A percentile compares a stretch with the other conserved stretches of the same genome.
Evolutionary conservation across 768 basidiomycete genomes (phyloP).

Genomic region (Collybia mongolica): DNA sequence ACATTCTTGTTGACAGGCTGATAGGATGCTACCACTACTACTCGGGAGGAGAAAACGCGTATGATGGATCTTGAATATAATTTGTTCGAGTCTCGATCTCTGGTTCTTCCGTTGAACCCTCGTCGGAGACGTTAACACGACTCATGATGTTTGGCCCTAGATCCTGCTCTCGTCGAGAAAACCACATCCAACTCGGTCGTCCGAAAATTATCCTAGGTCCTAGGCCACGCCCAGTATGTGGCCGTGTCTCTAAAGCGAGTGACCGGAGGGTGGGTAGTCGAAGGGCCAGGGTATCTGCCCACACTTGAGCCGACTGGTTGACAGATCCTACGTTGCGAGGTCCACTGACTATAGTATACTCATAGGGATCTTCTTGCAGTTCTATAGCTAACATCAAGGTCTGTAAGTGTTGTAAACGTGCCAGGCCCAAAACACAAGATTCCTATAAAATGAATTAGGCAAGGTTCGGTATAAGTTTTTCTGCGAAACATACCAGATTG

Average conservation of each 20-base stretch:
- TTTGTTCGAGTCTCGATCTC: too few species aligned
- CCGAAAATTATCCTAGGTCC: constrained; percentile 7
- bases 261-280: constrained; percentile 5
- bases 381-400: constrained; percentile 12
- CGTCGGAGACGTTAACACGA: neutral
- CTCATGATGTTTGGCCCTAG: neutral
- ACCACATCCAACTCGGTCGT: constrained; percentile 10
- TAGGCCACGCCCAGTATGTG: constrained; percentile 7
- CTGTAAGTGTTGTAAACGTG: constrained; percentile 2
- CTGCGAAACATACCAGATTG: constrained; percentile 5
- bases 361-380: constrained; percentile 11
- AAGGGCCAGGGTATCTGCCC: constrained; percentile 7
- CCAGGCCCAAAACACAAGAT: constrained; percentile 5
- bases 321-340: constrained; percentile 11
- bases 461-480: neutral
- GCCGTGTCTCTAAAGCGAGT: constrained; percentile 12
- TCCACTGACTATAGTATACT: constrained; percentile 2
- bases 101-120: too few species aligned
- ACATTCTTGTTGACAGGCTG: too few species aligned
- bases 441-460: constrained; percentile 5
- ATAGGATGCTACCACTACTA: too few species aligned
- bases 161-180: neutral
- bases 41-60: too few species aligned
- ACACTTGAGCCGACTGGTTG: constrained; percentile 8
- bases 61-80: too few species aligned